Conservation (phyloP, 345 rosid species). For the Turritis glabra region DNA sequence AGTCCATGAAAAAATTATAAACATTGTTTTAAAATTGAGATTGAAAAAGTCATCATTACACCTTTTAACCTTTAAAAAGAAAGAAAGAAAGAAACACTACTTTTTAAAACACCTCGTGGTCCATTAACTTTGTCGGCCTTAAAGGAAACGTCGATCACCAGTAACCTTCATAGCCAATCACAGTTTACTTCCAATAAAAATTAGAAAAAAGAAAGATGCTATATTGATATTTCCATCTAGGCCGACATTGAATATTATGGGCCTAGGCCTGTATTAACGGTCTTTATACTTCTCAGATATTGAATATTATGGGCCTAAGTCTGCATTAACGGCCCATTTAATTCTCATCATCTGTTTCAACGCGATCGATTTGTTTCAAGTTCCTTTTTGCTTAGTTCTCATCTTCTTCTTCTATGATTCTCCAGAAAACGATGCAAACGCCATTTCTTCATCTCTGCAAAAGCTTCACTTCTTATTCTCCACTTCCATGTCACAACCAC, state of each 20-base stretch:
- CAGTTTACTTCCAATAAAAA: neutral
- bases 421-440: constrained; percentile 45
- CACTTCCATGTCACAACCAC: neutral
- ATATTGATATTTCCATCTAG: neutral
- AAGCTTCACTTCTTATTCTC: constrained; percentile 25
- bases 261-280: neutral
- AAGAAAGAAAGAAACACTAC: neutral
- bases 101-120: constrained; percentile 24
- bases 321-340: constrained; percentile 11
- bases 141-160: constrained; percentile 27
- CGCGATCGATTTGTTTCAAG: neutral
- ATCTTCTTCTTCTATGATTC: neutral
- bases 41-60: constrained; percentile 9
- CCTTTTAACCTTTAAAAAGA: constrained; percentile 1
- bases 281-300: neutral
- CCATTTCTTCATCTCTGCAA: constrained; percentile 51
- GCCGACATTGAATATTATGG: neutral
- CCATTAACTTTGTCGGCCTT: constrained; percentile 34
- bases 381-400: too few species aligned
- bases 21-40: neutral
- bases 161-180: constrained; percentile 17
- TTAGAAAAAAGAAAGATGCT: neutral
- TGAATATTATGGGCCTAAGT: neutral
- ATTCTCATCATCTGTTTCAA: neutral
- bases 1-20: neutral